Evolutionary conservation across 257 asterid genomes (phyloP), one percentile per base, ranked within the genome.

Genomic region (Nemophila menziesii): DNA sequence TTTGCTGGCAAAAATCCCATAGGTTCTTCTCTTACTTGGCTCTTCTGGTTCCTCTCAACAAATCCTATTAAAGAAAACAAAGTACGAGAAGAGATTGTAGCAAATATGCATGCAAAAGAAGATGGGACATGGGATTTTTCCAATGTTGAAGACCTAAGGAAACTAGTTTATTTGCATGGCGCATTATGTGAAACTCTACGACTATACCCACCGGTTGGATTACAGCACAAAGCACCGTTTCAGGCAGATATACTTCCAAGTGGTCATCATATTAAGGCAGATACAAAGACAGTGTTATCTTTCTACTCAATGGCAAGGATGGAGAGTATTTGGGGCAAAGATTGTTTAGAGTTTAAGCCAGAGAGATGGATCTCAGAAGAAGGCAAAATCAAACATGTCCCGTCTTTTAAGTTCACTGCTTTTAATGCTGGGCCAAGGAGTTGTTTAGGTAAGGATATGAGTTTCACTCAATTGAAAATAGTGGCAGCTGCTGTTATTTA

Each of bases 351-450:
- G 15, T 77, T 73, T 49, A 70, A 64, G 71, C 82, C 87, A 0
- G 79, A 70, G 52, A 73, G 87, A 42, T 78, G 87, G 87, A 70
- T 78, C 11, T 44, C 73, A 0, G 69, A 61, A 16, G 21, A 52
- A 3, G 78, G 82, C 5, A 41, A 49, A 0, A 16, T 71, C 9
- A 70, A 20, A 33, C 63, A 78, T 6, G 80, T 62, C 59, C 80
- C 89, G 2, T 68, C 83, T 1, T 78, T 68, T 21, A 78, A 73
- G 63, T 78, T 74, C 65, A 38, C 71, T 60, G 75, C 79, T 1
- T 78, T 78, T 51, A 78, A 78, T 55, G 89, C 83, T 0, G 89
- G 89, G 0, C 87, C 87, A 11, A 61, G 87, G 58, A 78, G 80
- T 34, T 78, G 87, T 44, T 21, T 78, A 27, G 87, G 87, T 11